Conservation (phyloP, 345 rosid species). For the Moringa oleifera region DNA sequence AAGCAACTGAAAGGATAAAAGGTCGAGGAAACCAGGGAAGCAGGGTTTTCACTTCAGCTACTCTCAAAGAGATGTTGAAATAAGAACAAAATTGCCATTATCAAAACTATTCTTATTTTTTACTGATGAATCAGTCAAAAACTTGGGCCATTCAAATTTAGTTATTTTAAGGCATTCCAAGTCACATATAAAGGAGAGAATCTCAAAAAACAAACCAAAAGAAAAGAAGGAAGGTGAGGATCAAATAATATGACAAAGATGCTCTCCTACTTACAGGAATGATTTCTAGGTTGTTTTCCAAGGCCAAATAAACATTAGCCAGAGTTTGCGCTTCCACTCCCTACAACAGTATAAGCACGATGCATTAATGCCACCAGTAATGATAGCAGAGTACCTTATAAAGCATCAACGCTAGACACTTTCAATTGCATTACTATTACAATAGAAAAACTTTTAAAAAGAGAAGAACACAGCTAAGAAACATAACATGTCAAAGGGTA, state of each 20-base stretch:
- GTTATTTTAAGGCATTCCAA: not conserved
- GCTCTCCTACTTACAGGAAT: constrained; percentile 64
- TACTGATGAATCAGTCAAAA: too few relatives aligned
- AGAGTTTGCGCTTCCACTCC: constrained; percentile 99
- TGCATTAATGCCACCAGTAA: constrained; percentile 2
- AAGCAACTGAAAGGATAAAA: too few relatives aligned
- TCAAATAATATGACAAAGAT: constrained; percentile 10
- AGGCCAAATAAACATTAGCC: constrained; percentile 93
- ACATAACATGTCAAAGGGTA: too few relatives aligned
- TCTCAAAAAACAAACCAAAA: not conserved
- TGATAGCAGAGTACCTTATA: not conserved
- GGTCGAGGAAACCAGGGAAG: too few relatives aligned
- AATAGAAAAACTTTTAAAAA: constrained; percentile 14
- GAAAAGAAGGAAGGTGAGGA: not conserved
- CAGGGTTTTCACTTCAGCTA: too few relatives aligned
- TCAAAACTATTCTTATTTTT: too few relatives aligned
- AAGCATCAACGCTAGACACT: not conserved
- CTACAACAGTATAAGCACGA: constrained; percentile 30
- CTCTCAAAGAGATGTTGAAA: too few relatives aligned
- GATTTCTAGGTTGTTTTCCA: constrained; percentile 94
- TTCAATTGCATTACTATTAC: too few relatives aligned
- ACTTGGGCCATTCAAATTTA: too few relatives aligned
- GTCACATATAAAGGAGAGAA: not conserved
- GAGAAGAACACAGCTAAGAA: too few relatives aligned
- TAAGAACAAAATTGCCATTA: too few relatives aligned